phyloP scores from a whole-genome alignment of 768 basidiomycete genomes.

The Megacollybia marginata region DNA sequence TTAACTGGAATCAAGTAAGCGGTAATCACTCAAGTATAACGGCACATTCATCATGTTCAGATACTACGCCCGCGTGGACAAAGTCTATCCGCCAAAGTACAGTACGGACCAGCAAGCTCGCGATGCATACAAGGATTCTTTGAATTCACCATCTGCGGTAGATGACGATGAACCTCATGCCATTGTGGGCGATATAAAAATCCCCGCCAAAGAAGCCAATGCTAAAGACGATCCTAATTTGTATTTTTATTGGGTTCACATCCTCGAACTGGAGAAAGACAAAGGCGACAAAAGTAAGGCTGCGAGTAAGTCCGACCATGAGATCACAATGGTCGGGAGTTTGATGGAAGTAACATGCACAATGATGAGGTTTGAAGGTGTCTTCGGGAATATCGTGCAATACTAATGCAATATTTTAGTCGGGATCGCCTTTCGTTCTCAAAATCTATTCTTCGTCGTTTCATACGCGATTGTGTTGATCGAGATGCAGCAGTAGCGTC shows the following conservation, averaged over 20 bases:
- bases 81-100: slow-evolving; percentile 65
- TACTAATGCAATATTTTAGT: slow-evolving; percentile 30
- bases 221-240: slow-evolving; percentile 68
- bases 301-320: slow-evolving; percentile 44
- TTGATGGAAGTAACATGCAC: slow-evolving; percentile 77
- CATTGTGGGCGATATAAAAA: slow-evolving; percentile 73
- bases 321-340: slow-evolving; percentile 64
- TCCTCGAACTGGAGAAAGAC: slow-evolving; percentile 71
- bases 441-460: slow-evolving; percentile 93
- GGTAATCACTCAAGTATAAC: neutral
- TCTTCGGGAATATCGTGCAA: slow-evolving; percentile 1
- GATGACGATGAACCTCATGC: slow-evolving; percentile 56
- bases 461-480: slow-evolving; percentile 92
- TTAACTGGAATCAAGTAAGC: slow-evolving; percentile 75
- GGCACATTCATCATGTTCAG: slow-evolving; percentile 25
- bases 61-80: slow-evolving; percentile 76
- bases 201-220: slow-evolving; percentile 63
- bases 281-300: slow-evolving; percentile 56
- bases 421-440: slow-evolving; percentile 95
- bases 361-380: slow-evolving; percentile 64
- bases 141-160: slow-evolving; percentile 28
- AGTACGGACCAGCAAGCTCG: slow-evolving; percentile 36
- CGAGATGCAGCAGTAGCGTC: slow-evolving; percentile 88
- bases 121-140: slow-evolving; percentile 43
- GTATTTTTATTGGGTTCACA: slow-evolving; percentile 85